These are phyloP conservation scores for Trichophyton equinum DNA, from an alignment of 2,329 filamentous ascomycete species.

Conservation along the genomic window DNA sequence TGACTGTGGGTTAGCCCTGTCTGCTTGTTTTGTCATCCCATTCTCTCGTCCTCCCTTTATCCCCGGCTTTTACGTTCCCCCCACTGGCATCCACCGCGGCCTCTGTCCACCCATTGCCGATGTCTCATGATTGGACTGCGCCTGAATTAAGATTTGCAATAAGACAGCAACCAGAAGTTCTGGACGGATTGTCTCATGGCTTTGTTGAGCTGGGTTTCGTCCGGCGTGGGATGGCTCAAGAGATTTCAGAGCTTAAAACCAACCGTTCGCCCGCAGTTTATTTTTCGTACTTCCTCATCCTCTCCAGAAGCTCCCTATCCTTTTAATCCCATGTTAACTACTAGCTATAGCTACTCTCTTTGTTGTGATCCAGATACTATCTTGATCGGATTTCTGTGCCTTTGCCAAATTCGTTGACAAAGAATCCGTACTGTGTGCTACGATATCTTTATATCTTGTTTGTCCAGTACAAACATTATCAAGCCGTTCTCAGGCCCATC, in stretches of 20 bases:
- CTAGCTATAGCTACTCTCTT: neutral
- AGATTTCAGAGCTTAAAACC: neutral
- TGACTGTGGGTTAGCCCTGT: conserved; percentile 2
- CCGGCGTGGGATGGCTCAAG: conserved; percentile 1
- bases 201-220: neutral
- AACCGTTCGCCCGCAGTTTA: neutral
- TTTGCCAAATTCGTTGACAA: neutral
- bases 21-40: conserved; percentile 3
- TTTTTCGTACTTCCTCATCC: neutral
- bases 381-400: neutral
- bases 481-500: neutral
- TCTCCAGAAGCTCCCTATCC: neutral
- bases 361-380: neutral
- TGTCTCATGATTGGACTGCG: conserved; percentile 1
- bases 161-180: conserved; percentile 1
- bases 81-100: conserved; percentile 2
- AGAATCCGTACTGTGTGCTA: neutral
- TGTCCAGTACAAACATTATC: conserved; percentile 1
- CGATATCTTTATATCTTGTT: neutral
- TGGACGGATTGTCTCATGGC: conserved; percentile 1
- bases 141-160: neutral
- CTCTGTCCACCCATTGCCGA: neutral
- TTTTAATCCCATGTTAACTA: neutral
- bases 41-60: neutral
- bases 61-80: conserved; percentile 3